A percentile compares a stretch with the other conserved stretches of the same genome.
phyloP scores from a whole-genome alignment of 345 rosid genomes.

The Brassica napus region Da-Ae NC_063450.1:52449501-52450000 shows the following conservation, averaged over 20 bases:
- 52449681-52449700: constrained; percentile 27
- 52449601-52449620: constrained; percentile 29
- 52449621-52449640: constrained; percentile 25
- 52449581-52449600: constrained; percentile 16
- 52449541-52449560: constrained; percentile 29
- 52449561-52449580: constrained; percentile 32
- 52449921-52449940: constrained; percentile 29
- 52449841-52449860: constrained; percentile 29
- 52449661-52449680: constrained; percentile 41
- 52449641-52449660: constrained; percentile 49
- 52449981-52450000: constrained; percentile 18
- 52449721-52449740: constrained; percentile 42
- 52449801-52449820: constrained; percentile 27
- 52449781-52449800: constrained; percentile 44
- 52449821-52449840: constrained; percentile 24
- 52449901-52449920: constrained; percentile 41
- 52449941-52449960: constrained; percentile 35
- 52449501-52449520: neutral
- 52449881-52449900: constrained; percentile 38
- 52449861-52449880: constrained; percentile 50
- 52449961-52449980: constrained; percentile 41
- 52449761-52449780: constrained; percentile 39
- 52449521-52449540: neutral
- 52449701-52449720: constrained; percentile 43
- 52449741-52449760: constrained; percentile 36